Evolutionary conservation across 306 rosid genomes (phyloP).

Genomic region (Cucurbita maxima): DNA sequence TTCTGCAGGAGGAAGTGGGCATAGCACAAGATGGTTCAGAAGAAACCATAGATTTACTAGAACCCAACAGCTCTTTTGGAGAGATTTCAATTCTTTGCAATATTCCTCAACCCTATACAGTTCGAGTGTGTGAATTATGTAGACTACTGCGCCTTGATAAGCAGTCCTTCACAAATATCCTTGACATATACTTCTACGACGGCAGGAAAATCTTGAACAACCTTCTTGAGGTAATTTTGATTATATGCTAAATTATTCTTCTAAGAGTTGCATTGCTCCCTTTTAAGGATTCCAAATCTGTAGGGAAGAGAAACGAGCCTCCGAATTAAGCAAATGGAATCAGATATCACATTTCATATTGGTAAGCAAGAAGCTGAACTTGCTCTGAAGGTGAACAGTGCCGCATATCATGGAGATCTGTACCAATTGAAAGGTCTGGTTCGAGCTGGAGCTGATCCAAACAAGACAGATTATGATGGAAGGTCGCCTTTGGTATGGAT

Average conservation of each 20-base stretch:
- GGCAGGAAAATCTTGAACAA: constrained; percentile 84
- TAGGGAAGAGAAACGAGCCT: constrained; percentile 49
- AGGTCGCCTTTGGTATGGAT: constrained; percentile 78
- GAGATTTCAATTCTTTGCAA: constrained; percentile 85
- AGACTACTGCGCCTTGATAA: constrained; percentile 88
- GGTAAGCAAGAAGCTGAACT: constrained; percentile 93
- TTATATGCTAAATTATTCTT: neutral
- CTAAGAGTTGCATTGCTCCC: neutral
- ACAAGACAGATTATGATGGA: constrained; percentile 91
- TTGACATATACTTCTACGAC: constrained; percentile 75
- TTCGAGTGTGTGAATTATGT: constrained; percentile 72
- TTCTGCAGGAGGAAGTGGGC: constrained; percentile 68
- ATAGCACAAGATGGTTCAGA: constrained; percentile 56
- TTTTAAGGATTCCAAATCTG: constrained; percentile 1
- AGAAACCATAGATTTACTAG: constrained; percentile 43
- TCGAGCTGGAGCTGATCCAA: constrained; percentile 91
- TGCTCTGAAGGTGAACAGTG: constrained; percentile 76
- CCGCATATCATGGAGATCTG: constrained; percentile 69
- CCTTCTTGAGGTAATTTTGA: constrained; percentile 61
- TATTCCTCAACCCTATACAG: constrained; percentile 87
- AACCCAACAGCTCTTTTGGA: constrained; percentile 60
- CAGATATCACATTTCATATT: constrained; percentile 81
- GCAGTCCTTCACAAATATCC: constrained; percentile 69
- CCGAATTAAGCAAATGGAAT: constrained; percentile 65
- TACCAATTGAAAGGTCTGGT: constrained; percentile 59